A percentile compares a stretch with the other conserved stretches of the same genome.
These are phyloP conservation scores for Flaveria ramosissima DNA, from an alignment of 129 eudicot genomes.

Conservation along the genomic window DNA sequence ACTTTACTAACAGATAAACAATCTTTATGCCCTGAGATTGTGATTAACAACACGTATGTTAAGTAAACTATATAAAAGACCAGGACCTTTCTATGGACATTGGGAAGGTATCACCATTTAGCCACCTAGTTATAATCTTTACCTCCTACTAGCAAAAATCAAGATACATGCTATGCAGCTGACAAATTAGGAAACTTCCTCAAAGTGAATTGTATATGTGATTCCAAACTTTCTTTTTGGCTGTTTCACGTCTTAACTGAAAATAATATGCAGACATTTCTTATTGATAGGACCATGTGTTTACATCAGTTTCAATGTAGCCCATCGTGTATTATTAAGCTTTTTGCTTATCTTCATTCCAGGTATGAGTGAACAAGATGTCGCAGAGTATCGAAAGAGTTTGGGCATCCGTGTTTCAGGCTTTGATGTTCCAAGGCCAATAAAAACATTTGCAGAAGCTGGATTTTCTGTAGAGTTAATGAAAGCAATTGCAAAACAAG, in stretches of 20 bases:
- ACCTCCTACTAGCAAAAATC: not conserved
- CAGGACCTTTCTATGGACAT: conserved; percentile 1
- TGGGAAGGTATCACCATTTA: not conserved
- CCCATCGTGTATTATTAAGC: conserved; percentile 10
- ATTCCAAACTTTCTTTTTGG: conserved; percentile 2
- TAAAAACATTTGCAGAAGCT: conserved; percentile 85
- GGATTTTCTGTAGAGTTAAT: conserved; percentile 76
- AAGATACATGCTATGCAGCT: not conserved
- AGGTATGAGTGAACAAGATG: conserved; percentile 97
- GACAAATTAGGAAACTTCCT: not conserved
- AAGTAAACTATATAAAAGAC: conserved; percentile 12
- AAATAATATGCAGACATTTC: conserved; percentile 1
- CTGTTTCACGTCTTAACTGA: not conserved
- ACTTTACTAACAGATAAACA: not conserved
- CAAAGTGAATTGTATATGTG: not conserved
- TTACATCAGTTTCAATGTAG: not conserved
- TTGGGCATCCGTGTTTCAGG: conserved; percentile 93
- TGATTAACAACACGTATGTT: not conserved
- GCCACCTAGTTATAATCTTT: not conserved
- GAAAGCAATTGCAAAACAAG: conserved; percentile 93
- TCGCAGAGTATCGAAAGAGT: conserved; percentile 72
- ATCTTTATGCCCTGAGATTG: not conserved
- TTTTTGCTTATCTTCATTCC: conserved; percentile 28
- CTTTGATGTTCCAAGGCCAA: conserved; percentile 92
- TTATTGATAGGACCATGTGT: not conserved